These are phyloP conservation scores for Sarocladium oryzae DNA, from an alignment of 2,329 filamentous ascomycete genomes.

Conservation along the genomic window DNA sequence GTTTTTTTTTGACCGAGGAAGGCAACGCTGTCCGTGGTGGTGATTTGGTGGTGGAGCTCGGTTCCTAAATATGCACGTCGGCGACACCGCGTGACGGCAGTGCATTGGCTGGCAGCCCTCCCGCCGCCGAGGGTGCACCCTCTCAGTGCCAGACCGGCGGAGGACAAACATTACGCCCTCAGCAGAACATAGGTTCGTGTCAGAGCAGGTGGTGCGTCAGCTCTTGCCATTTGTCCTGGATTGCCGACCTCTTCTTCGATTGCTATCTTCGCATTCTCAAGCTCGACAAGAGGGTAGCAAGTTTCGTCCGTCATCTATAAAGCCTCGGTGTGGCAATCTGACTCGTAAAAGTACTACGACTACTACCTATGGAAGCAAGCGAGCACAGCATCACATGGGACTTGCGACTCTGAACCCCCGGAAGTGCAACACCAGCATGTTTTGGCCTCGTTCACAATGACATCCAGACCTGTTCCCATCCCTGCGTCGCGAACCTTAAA, in stretches of 20 bases:
- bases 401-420: not conserved
- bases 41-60: constrained; percentile 5
- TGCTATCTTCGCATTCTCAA: not conserved
- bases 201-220: not conserved
- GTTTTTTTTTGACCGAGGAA: not conserved
- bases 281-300: not conserved
- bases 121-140: not conserved
- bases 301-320: not conserved
- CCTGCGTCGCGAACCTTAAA: not conserved
- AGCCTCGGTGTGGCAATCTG: not conserved
- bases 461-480: constrained; percentile 1
- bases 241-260: no score
- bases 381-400: not conserved
- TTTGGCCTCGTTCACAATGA: not conserved
- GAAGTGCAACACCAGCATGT: not conserved
- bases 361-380: not conserved
- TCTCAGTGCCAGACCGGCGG: not conserved
- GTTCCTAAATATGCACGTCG: constrained; percentile 10
- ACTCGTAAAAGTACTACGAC: no score
- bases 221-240: no score
- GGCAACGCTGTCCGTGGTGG: not conserved
- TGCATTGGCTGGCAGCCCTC: constrained; percentile 5
- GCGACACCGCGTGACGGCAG: constrained; percentile 7
- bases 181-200: constrained; percentile 1
- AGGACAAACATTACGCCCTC: constrained; percentile 1